Evolutionary conservation across 257 asterid genomes (phyloP).

Genomic region (Agastache rugosa): DNA sequence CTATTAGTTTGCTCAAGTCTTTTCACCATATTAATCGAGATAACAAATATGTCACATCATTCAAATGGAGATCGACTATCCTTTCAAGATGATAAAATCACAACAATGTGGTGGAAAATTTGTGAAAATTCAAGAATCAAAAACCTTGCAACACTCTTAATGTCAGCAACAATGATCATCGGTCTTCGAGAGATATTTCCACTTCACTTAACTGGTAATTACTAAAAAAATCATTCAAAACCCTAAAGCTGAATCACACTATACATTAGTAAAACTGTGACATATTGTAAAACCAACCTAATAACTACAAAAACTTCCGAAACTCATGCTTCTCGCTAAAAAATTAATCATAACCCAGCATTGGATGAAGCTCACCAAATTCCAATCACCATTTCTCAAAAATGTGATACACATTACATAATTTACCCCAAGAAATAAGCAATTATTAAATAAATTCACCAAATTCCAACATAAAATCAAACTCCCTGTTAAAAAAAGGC

Average conservation of each 20-base stretch:
- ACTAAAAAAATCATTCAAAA: neutral
- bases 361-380: neutral
- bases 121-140: conserved; percentile 15
- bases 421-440: neutral
- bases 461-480: neutral
- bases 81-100: conserved; percentile 2
- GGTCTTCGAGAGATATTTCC: neutral
- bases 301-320: neutral
- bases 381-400: neutral
- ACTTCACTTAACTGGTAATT: neutral
- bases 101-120: neutral
- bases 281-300: neutral
- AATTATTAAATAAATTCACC: neutral
- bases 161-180: neutral
- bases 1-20: neutral
- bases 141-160: neutral
- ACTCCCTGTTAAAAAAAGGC: neutral
- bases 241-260: neutral
- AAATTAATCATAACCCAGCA: neutral
- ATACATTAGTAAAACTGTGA: neutral
- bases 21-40: neutral
- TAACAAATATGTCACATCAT: too few species aligned
- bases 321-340: neutral
- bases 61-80: neutral
- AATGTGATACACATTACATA: neutral